Evolutionary conservation across 1,284 basidiomycete species (phyloP), one percentile per base, ranked within the genome.

Genomic region (Schizopora paradoxa): DNA sequence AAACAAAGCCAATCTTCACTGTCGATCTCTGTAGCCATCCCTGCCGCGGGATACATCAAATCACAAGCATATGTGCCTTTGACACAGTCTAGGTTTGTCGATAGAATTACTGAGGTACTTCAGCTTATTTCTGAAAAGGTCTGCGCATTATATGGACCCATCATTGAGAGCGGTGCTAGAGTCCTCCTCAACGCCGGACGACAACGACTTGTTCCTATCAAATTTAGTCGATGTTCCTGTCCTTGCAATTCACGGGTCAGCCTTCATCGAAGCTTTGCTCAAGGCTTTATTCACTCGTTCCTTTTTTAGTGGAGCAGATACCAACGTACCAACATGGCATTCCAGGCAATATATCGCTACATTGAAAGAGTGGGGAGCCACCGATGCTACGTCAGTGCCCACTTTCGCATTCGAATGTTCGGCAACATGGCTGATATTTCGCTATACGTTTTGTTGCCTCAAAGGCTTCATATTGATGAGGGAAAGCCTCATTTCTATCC

Each of bases 1-100:
- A 35, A 14, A 5, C 16, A 49, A 1, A 50, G 43, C 14, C 49
- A 25, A 57, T 1, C 19, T 53, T 34, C 26, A 25, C 10, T 49
- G n/a, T n/a, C n/a, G n/a, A n/a, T n/a, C n/a, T n/a, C n/a, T n/a
- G n/a, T n/a, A 82, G 84, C 79, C 10, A 66, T 90, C 6, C 77
- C 86, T 13, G 86, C 85, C 0, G 77, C 88, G 8, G 88, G 70
- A 1, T 92, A 86, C 60, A 76, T 88, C 56, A 93, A 90, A 56
- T 87, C 91, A 2, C 86, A 91, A 53, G 73, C 86, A 35, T 95
- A 95, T 55, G 77, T 94, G 0, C 76, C 87, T 0, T 77, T 85
- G 58, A 74, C 71, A 1, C 73, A 83, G 62, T 82, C 81, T 45
- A 74, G 75, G 73, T 76, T 50, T 16, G 52, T 38, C 13, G 31